Percentiles rank a stretch among this genome's conserved stretches.
These are phyloP conservation scores for Komagataella mondaviorum DNA, from an alignment of 805 yeast species.

Conservation along the genomic window DNA sequence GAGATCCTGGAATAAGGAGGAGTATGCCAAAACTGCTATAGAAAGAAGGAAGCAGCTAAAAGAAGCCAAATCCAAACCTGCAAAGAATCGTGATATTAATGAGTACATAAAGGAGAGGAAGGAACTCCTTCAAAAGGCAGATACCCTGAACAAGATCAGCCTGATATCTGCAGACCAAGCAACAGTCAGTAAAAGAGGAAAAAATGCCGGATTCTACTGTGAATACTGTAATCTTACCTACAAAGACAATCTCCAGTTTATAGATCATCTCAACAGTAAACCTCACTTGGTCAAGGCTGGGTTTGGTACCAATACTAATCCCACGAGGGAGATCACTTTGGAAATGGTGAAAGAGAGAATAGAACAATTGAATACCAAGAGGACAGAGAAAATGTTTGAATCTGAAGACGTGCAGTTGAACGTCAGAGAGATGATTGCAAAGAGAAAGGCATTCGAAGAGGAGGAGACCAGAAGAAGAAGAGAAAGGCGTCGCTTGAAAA, in stretches of 20 bases:
- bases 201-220: conserved; percentile 77
- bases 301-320: conserved; percentile 5
- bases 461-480: conserved; percentile 16
- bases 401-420: conserved; percentile 12
- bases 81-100: conserved; percentile 7
- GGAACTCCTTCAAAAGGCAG: conserved; percentile 12
- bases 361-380: conserved; percentile 18
- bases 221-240: conserved; percentile 67
- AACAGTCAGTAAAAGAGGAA: conserved; percentile 26
- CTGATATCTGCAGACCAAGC: conserved; percentile 12
- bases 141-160: conserved; percentile 9
- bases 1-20: conserved; percentile 60
- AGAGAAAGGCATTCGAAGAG: conserved; percentile 24
- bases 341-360: conserved; percentile 32
- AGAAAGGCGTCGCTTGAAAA: conserved; percentile 12
- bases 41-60: conserved; percentile 6
- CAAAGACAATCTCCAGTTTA: conserved; percentile 68
- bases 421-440: conserved; percentile 25
- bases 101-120: conserved; percentile 11
- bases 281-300: conserved; percentile 41
- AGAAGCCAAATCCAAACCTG: conserved; percentile 1
- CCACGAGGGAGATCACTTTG: conserved; percentile 26
- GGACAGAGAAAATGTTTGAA: conserved; percentile 7
- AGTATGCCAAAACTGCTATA: conserved; percentile 28
- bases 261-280: conserved; percentile 74